Conservation (phyloP, 495 filamentous ascomycete genomes). For the Apiosordaria backusii region DNA sequence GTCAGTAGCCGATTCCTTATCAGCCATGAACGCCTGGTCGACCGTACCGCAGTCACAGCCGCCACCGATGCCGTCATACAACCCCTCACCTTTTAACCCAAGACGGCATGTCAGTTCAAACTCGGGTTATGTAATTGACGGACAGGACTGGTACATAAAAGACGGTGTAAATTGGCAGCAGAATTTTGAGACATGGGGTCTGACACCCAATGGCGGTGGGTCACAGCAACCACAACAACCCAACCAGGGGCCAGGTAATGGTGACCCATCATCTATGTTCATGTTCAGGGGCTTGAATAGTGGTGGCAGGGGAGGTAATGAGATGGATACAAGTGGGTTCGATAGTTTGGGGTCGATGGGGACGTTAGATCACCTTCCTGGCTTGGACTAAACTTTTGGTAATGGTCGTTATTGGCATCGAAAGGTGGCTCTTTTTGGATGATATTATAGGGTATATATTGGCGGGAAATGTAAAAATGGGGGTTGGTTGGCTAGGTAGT, state of each 20-base stretch:
- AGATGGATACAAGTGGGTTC: constrained; percentile 24
- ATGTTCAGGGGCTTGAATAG: constrained; percentile 29
- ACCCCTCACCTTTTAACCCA: constrained; percentile 13
- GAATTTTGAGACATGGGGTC: constrained; percentile 44
- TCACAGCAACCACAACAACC: background rate
- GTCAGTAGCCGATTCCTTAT: constrained; percentile 19
- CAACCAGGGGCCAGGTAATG: background rate
- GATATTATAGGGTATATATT: background rate
- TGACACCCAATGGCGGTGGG: constrained; percentile 8
- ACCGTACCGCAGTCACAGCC: constrained; percentile 5
- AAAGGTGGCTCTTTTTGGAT: background rate
- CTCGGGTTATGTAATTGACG: constrained; percentile 40
- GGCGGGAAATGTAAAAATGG: background rate
- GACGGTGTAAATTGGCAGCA: constrained; percentile 49
- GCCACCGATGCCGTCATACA: constrained; percentile 21
- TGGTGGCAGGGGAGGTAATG: constrained; percentile 9
- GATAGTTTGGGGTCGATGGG: constrained; percentile 27
- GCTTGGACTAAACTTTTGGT: constrained; percentile 24
- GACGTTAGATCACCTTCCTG: constrained; percentile 29
- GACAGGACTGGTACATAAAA: constrained; percentile 50
- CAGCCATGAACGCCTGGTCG: constrained; percentile 25
- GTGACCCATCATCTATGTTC: constrained; percentile 20
- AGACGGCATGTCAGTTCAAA: constrained; percentile 11
- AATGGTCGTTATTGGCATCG: background rate
- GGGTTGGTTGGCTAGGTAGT: background rate